Base-by-base conservation (phyloP, 2,329 filamentous ascomycete species). In the Talaromyces sp. region DNA sequence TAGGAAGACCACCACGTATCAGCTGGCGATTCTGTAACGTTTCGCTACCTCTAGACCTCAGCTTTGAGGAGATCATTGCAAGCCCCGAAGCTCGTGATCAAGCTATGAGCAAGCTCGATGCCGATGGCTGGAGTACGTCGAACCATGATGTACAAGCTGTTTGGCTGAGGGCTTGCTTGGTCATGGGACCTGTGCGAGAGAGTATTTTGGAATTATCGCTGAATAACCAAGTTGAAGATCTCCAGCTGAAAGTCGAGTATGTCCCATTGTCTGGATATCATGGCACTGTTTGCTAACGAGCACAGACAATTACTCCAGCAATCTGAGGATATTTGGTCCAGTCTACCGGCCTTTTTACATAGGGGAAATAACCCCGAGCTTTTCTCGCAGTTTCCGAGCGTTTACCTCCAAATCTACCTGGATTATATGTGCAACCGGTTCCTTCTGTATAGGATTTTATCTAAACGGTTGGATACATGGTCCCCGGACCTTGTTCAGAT, bases 1-100 rank as follows among this genome's bases (percentile, higher is more conserved):
- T 66, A 2, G 64, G 65, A 8, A 57, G 66, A 29, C 65, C 66
- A 14, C 65, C 65, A 2, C 54, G 56, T n/a, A 62, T 68, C 19
- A 64, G 61, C 19, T 60, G 57, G 43, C 55, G 57, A 32, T 68
- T 65, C 45, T 68, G 62, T 45, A 60, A 66, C 43, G 53, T 57
- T 4, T 17, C 39, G 9, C 37, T 61, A 32, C 65, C 66, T 5
- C 54, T 67, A 7, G 63, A 68, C 36, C 32, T 68, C 24, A 57
- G 60, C 42, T 65, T 65, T 44, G 56, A 61, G 5, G 58, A 62
- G 3, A 54, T 66, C 24, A 50, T 61, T 36, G 33, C 58, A 5
- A 32, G 52, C 11, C 46, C 46, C 10, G 37, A 48, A 33, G n/a
- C 41, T 48, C 43, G 49, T 13, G 35, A 52, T 35, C 20, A n/a